Evolutionary conservation across 2,329 filamentous ascomycete genomes (phyloP).

Genomic region (Ophiostoma sp.): DNA sequence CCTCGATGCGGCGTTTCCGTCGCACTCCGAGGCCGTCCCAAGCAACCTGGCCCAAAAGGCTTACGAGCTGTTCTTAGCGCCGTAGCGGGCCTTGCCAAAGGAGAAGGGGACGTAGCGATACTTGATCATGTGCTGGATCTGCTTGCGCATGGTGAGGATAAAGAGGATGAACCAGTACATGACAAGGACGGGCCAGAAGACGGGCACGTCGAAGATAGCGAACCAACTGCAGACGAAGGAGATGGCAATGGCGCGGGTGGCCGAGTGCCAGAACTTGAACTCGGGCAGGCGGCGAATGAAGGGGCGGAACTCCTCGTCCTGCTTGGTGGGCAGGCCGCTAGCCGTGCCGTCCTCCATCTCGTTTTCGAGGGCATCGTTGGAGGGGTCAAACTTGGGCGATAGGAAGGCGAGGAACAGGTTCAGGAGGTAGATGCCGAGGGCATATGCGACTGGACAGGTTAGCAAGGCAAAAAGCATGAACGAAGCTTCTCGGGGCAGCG

Average conservation of each 20-base stretch:
- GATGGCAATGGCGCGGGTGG: conserved; percentile 78
- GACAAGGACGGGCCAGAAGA: conserved; percentile 98
- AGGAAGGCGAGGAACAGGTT: conserved; percentile 99
- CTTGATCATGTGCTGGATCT: conserved; percentile 99
- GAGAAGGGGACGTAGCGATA: conserved; percentile 96
- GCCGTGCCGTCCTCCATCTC: conserved; percentile 91
- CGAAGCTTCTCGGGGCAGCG: neutral
- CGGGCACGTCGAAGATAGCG: conserved; percentile 88
- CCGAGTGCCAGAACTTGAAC: conserved; percentile 99
- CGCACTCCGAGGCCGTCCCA: too few relatives aligned
- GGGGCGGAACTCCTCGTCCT: conserved; percentile 94
- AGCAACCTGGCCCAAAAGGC: neutral
- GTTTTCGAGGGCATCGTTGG: conserved; percentile 81
- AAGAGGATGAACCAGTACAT: conserved; percentile 99
- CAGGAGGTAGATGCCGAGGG: conserved; percentile 94
- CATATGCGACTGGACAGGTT: conserved; percentile 71
- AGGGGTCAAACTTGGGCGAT: conserved; percentile 97
- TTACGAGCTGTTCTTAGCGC: conserved; percentile 50
- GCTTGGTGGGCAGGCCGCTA: conserved; percentile 81
- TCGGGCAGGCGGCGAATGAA: conserved; percentile 95
- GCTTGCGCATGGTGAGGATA: conserved; percentile 93
- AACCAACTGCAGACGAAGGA: conserved; percentile 89
- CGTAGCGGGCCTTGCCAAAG: conserved; percentile 80
- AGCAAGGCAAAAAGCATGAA: too few relatives aligned
- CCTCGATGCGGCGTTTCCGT: neutral